Conservation (phyloP, 495 filamentous ascomycete species). For the Letharia columbiana region DNA sequence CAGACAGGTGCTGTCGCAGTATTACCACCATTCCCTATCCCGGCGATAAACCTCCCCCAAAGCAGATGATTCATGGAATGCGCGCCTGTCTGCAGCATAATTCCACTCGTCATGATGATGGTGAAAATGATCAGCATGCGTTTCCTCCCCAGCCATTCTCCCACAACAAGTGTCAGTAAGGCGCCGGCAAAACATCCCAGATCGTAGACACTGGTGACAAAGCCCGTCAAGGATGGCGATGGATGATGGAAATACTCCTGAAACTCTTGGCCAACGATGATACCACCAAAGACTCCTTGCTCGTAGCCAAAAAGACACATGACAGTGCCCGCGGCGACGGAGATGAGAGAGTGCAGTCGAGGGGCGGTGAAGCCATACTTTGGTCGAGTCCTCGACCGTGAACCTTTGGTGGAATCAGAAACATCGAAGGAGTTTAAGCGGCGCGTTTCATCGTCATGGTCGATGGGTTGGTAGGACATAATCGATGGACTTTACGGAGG, state of each 20-base stretch:
- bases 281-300: conserved; percentile 30
- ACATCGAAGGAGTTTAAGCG: not conserved
- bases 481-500: not conserved
- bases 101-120: conserved; percentile 22
- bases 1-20: conserved; percentile 24
- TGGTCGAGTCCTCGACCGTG: not conserved
- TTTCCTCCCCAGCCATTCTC: conserved; percentile 21
- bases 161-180: conserved; percentile 19
- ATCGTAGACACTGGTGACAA: conserved; percentile 23
- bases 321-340: conserved; percentile 22
- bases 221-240: conserved; percentile 15
- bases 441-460: not conserved
- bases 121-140: conserved; percentile 22
- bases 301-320: conserved; percentile 31
- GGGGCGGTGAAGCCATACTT: conserved; percentile 10
- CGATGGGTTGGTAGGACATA: conserved; percentile 19
- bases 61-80: conserved; percentile 20
- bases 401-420: not conserved
- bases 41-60: conserved; percentile 21
- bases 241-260: conserved; percentile 20
- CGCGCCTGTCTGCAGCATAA: conserved; percentile 21
- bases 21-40: conserved; percentile 22
- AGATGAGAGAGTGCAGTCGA: conserved; percentile 15
- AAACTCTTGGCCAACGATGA: conserved; percentile 24
- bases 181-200: conserved; percentile 22